phyloP scores from a whole-genome alignment of 192 early-diverging fungal species.

The Fimicolochytrium jonesii region DNA sequence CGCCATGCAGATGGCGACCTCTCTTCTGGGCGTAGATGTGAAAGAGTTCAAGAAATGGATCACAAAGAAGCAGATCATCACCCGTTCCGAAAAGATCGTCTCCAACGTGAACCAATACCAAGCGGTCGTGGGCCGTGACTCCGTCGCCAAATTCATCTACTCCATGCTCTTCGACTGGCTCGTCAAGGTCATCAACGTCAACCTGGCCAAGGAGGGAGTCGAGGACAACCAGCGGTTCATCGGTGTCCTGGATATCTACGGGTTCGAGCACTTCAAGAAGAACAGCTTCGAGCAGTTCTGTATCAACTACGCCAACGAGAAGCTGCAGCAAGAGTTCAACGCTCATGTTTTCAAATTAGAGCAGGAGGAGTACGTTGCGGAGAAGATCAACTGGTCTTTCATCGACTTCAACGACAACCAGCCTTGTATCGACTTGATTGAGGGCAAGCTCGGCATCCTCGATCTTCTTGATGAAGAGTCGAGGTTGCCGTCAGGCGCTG shows the following conservation, averaged over 20 bases:
- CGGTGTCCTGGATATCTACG: slow-evolving; percentile 99
- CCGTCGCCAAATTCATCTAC: slow-evolving; percentile 97
- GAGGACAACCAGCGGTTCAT: slow-evolving; percentile 72
- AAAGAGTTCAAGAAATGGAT: slow-evolving; percentile 92
- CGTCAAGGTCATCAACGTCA: slow-evolving; percentile 81
- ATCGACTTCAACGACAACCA: slow-evolving; percentile 99
- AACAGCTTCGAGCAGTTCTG: slow-evolving; percentile 99
- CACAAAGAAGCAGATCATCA: slow-evolving; percentile 86
- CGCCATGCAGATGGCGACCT: slow-evolving; percentile 63
- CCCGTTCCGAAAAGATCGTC: slow-evolving; percentile 88
- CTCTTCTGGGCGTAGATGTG: slow-evolving; percentile 73
- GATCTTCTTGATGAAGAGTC: slow-evolving; percentile 94
- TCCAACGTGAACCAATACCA: slow-evolving; percentile 68
- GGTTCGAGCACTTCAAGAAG: slow-evolving; percentile 98
- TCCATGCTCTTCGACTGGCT: slow-evolving; percentile 95
- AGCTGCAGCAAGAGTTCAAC: slow-evolving; percentile 98
- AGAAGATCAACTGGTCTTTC: slow-evolving; percentile 96
- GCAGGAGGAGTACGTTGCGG: slow-evolving; percentile 96
- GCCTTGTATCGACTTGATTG: slow-evolving; percentile 97
- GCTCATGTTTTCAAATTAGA: slow-evolving; percentile 98
- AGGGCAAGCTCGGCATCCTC: slow-evolving; percentile 90
- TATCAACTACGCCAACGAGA: slow-evolving; percentile 91
- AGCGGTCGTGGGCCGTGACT: slow-evolving; percentile 79
- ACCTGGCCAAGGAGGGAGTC: slow-evolving; percentile 48
- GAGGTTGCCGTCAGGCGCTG: slow-evolving; percentile 80